phyloP scores from a whole-genome alignment of 2,329 filamentous ascomycete genomes.

The Aspergillus sp. region DNA sequence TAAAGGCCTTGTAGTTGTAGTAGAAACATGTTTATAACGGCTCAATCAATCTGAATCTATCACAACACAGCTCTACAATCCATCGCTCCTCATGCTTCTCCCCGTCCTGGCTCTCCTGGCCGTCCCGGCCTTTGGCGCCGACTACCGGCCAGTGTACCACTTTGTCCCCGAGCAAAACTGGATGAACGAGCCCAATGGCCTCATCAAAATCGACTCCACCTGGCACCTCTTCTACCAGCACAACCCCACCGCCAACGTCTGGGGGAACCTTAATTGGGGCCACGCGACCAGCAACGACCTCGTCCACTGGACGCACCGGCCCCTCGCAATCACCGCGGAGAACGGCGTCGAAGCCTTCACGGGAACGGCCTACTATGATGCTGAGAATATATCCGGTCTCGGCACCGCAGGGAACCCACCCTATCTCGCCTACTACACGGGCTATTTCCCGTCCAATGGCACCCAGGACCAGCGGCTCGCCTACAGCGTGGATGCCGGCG shows the following conservation, averaged over 20 bases:
- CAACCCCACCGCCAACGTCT: constrained; percentile 26
- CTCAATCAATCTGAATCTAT: too few relatives aligned
- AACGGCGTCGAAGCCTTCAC: constrained; percentile 1
- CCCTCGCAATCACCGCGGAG: constrained; percentile 61
- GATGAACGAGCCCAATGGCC: constrained; percentile 33
- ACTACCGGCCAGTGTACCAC: constrained; percentile 23
- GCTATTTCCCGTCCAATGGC: constrained; percentile 7
- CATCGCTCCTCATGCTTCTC: too few relatives aligned
- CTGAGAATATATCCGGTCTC: constrained; percentile 1
- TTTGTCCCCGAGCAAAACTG: constrained; percentile 21
- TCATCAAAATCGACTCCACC: constrained; percentile 8
- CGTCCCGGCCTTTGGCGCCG: not conserved
- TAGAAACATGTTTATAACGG: too few relatives aligned
- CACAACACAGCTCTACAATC: too few relatives aligned
- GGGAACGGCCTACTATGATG: not conserved
- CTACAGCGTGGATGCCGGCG: constrained; percentile 65
- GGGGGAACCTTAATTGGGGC: constrained; percentile 33
- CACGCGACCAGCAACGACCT: constrained; percentile 33
- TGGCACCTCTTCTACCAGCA: constrained; percentile 31
- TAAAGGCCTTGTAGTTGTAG: too few relatives aligned
- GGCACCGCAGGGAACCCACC: constrained; percentile 2
- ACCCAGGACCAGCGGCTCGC: constrained; percentile 59
- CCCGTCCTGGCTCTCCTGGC: not conserved
- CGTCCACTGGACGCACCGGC: constrained; percentile 63
- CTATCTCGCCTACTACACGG: constrained; percentile 15